A percentile compares a stretch with the other conserved stretches of the same genome.
These are phyloP conservation scores for Allium fistulosum DNA, from an alignment of 106 monocot species.

Conservation along the genomic window DNA sequence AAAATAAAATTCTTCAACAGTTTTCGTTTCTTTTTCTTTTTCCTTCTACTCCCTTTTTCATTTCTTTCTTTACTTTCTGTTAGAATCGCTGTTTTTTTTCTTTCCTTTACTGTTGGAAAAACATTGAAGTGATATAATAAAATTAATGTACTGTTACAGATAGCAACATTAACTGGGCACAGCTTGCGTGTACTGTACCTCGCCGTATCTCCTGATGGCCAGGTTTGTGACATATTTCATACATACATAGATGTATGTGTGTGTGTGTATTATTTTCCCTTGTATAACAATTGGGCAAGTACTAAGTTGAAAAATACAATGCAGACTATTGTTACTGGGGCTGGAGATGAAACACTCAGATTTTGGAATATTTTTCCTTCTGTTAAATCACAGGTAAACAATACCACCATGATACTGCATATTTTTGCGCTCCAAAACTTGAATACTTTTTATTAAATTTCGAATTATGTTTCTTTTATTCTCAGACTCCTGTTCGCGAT, in stretches of 20 bases:
- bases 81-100: too few relatives aligned
- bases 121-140: neutral
- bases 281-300: too few relatives aligned
- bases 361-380: constrained; percentile 96
- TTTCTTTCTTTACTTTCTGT: too few relatives aligned
- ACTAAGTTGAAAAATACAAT: too few relatives aligned
- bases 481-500: constrained; percentile 35
- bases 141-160: constrained; percentile 22
- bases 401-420: neutral
- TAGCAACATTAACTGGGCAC: constrained; percentile 88
- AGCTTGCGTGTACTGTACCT: constrained; percentile 86
- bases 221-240: constrained; percentile 28
- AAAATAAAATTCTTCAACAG: too few relatives aligned
- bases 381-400: constrained; percentile 46
- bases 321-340: constrained; percentile 93
- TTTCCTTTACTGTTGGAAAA: too few relatives aligned
- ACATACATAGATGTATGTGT: neutral
- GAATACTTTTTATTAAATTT: too few relatives aligned
- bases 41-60: too few relatives aligned
- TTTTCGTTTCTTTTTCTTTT: too few relatives aligned
- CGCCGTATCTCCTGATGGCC: constrained; percentile 78
- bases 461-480: neutral
- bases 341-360: constrained; percentile 93
- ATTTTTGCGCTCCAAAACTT: neutral
- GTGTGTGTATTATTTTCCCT: too few relatives aligned